Percentiles rank a stretch among this genome's conserved stretches.
Evolutionary conservation across 202 grass and related monocot genomes (phyloP).

Genomic region (Musa balbisiana): DNA sequence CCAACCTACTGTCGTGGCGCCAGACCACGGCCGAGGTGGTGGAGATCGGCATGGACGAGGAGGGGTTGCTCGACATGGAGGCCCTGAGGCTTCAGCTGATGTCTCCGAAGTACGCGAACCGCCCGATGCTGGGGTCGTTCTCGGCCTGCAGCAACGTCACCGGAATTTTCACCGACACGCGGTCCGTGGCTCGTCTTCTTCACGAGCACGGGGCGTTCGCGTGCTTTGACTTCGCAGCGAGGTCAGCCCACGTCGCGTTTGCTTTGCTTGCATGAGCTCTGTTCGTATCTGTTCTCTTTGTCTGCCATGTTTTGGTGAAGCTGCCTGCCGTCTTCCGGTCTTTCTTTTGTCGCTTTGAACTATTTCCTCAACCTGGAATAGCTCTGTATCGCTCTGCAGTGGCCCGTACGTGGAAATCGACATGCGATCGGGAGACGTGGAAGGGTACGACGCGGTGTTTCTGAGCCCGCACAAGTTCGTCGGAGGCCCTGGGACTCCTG

Average conservation of each 20-base stretch:
- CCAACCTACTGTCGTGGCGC: conserved; percentile 80
- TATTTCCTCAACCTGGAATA: too few relatives aligned
- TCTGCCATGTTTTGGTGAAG: too few relatives aligned
- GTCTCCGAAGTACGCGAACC: conserved; percentile 16
- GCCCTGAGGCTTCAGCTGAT: conserved; percentile 28
- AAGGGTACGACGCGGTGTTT: conserved; percentile 72
- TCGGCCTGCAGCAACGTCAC: conserved; percentile 92
- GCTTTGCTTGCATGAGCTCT: too few relatives aligned
- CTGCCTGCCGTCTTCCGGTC: too few relatives aligned
- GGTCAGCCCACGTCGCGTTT: conserved; percentile 25
- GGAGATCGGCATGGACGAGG: conserved; percentile 41
- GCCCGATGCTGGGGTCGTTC: conserved; percentile 71
- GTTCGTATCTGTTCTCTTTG: too few relatives aligned
- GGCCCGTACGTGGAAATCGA: conserved; percentile 80
- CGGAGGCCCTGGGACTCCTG: conserved; percentile 59
- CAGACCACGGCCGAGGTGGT: conserved; percentile 64
- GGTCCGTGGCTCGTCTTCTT: conserved; percentile 38
- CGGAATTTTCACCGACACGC: conserved; percentile 51
- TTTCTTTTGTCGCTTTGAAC: too few relatives aligned
- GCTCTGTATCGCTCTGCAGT: conserved; percentile 19
- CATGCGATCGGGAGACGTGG: conserved; percentile 62
- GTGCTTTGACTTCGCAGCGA: conserved; percentile 80
- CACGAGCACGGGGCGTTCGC: conserved; percentile 69
- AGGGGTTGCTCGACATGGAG: conserved; percentile 43
- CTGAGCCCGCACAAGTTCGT: conserved; percentile 82